phyloP scores from a whole-genome alignment of 768 basidiomycete species.

The Agaricus subrufescens region DNA sequence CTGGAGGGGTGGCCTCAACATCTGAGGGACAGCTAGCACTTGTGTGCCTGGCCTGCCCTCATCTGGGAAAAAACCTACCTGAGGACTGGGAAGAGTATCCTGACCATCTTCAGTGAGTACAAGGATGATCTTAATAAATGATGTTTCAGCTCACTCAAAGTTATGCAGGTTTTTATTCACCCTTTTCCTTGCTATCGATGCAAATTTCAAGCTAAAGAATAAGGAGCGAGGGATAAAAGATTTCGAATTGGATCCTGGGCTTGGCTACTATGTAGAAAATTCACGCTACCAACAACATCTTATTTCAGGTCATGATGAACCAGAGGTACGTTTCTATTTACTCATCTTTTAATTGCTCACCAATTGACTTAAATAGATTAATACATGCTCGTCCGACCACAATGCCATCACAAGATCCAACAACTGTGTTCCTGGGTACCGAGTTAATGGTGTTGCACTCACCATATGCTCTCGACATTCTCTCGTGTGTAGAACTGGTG shows the following conservation, averaged over 20 bases:
- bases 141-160: too few species aligned
- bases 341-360: too few species aligned
- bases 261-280: slow-evolving; percentile 6
- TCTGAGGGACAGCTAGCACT: slow-evolving; percentile 22
- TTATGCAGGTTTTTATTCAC: too few species aligned
- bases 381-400: too few species aligned
- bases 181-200: too few species aligned
- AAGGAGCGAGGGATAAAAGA: too few species aligned
- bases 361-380: too few species aligned
- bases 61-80: slow-evolving; percentile 23
- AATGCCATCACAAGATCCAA: too few species aligned
- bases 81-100: slow-evolving; percentile 9
- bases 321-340: neutral
- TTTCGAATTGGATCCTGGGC: neutral
- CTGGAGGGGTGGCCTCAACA: slow-evolving; percentile 14
- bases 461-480: slow-evolving; percentile 21
- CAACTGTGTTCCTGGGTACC: too few species aligned
- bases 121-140: too few species aligned
- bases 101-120: neutral
- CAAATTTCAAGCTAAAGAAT: too few species aligned
- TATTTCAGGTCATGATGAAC: neutral
- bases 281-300: neutral
- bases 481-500: slow-evolving; percentile 16
- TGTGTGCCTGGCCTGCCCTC: slow-evolving; percentile 30
- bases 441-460: slow-evolving; percentile 17